These are phyloP conservation scores for Xanthoconium separans DNA, from an alignment of 1,284 basidiomycete genomes.

Conservation along the genomic window DNA sequence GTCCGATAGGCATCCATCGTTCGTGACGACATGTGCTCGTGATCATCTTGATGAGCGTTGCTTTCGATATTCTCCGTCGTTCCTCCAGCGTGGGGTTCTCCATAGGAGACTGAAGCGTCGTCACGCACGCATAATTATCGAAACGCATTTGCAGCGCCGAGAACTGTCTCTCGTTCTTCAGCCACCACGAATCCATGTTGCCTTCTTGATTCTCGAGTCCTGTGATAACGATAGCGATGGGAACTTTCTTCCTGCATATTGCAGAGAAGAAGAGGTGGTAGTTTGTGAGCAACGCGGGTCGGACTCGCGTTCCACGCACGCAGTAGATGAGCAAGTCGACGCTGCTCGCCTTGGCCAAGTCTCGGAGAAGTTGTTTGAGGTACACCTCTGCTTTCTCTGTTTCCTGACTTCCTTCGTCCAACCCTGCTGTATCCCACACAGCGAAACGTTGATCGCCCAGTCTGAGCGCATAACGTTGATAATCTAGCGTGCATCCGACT, in stretches of 20 bases:
- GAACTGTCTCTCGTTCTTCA: slow-evolving; percentile 25
- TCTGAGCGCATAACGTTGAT: slow-evolving; percentile 13
- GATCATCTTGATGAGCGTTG: slow-evolving; percentile 18
- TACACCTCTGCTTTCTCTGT: slow-evolving; percentile 22
- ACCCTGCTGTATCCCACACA: slow-evolving; percentile 31
- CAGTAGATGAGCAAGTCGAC: slow-evolving; percentile 30
- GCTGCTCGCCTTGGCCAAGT: slow-evolving; percentile 10
- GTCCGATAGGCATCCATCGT: slow-evolving; percentile 21
- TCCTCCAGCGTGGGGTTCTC: slow-evolving; percentile 15
- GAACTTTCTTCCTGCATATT: slow-evolving; percentile 31
- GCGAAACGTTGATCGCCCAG: slow-evolving; percentile 14
- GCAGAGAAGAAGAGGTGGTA: slow-evolving; percentile 31
- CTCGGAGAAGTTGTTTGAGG: slow-evolving; percentile 22
- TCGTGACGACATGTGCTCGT: slow-evolving; percentile 16
- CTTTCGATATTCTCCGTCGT: slow-evolving; percentile 21
- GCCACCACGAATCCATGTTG: slow-evolving; percentile 28
- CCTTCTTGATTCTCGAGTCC: slow-evolving; percentile 31
- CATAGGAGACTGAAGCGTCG: slow-evolving; percentile 19
- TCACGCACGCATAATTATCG: slow-evolving; percentile 28
- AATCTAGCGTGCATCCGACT: slow-evolving; percentile 24
- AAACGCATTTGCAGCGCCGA: slow-evolving; percentile 22
- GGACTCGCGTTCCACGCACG: slow-evolving; percentile 26
- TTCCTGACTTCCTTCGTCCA: slow-evolving; percentile 27
- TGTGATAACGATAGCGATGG: slow-evolving; percentile 30
- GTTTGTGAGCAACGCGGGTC: slow-evolving; percentile 23